Conservation (phyloP, 192 early-diverging fungal species). For the Diversispora epigaea region DNA sequence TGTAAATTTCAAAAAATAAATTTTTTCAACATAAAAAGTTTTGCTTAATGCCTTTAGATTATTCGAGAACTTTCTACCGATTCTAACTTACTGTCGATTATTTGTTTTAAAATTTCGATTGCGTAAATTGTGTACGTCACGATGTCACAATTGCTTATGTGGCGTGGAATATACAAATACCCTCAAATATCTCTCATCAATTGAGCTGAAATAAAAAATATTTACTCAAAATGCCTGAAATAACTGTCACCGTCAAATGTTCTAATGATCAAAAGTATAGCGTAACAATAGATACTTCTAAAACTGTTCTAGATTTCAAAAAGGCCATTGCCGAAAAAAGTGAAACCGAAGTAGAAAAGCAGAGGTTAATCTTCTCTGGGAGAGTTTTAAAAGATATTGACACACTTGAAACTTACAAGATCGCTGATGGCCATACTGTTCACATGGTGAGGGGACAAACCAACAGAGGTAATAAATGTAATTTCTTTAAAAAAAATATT, state of each 20-base stretch:
- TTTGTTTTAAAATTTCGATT: too few relatives aligned
- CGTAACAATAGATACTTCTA: conserved; percentile 57
- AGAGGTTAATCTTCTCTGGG: conserved; percentile 92
- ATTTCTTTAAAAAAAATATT: not conserved
- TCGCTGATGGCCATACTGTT: conserved; percentile 83
- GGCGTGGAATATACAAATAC: too few relatives aligned
- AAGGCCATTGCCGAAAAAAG: conserved; percentile 63
- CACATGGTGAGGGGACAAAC: conserved; percentile 82
- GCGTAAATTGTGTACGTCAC: too few relatives aligned
- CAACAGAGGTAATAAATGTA: conserved; percentile 35
- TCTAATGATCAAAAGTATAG: conserved; percentile 71
- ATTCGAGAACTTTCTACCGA: too few relatives aligned
- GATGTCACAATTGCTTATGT: too few relatives aligned
- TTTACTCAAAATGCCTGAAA: conserved; percentile 31
- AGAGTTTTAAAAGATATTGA: conserved; percentile 92
- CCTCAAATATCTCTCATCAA: too few relatives aligned
- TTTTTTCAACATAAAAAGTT: too few relatives aligned
- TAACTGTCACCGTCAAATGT: conserved; percentile 73
- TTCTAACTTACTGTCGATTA: too few relatives aligned
- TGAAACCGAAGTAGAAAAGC: conserved; percentile 65
- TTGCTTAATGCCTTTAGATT: too few relatives aligned
- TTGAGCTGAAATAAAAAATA: not conserved
- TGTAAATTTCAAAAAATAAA: too few relatives aligned
- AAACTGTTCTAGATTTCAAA: conserved; percentile 78
- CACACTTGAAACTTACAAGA: conserved; percentile 73